phyloP scores from a whole-genome alignment of 2,329 filamentous ascomycete species.

The Rachicladosporium sp. region DNA sequence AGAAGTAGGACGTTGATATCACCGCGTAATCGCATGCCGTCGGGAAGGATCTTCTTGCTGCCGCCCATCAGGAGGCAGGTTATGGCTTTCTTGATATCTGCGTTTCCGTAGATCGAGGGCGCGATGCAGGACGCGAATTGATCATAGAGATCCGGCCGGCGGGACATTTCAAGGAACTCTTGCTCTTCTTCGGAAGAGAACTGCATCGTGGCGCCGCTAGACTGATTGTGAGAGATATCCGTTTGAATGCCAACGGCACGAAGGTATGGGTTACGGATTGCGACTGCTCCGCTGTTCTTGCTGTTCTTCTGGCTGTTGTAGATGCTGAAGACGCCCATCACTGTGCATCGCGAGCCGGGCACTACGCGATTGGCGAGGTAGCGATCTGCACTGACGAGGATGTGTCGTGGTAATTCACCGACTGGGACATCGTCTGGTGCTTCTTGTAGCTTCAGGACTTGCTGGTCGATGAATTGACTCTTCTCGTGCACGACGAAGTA shows the following conservation, averaged over 20 bases:
- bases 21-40: conserved; percentile 93
- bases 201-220: conserved; percentile 54
- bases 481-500: conserved; percentile 94
- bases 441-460: conserved; percentile 95
- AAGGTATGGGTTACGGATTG: conserved; percentile 89
- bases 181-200: conserved; percentile 96
- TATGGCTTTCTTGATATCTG: conserved; percentile 95
- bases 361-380: conserved; percentile 94
- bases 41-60: conserved; percentile 92
- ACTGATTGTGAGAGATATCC: conserved; percentile 78
- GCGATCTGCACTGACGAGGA: conserved; percentile 89
- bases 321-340: conserved; percentile 97
- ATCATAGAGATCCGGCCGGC: conserved; percentile 83
- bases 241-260: conserved; percentile 85
- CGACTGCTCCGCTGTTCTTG: conserved; percentile 73
- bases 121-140: conserved; percentile 86
- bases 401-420: conserved; percentile 86
- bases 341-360: conserved; percentile 82
- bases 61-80: conserved; percentile 86
- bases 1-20: conserved; percentile 96
- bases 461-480: conserved; percentile 90
- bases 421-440: conserved; percentile 95
- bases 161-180: conserved; percentile 83
- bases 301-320: conserved; percentile 77
- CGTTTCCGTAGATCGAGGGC: conserved; percentile 92